Conservation (phyloP, 2,329 filamentous ascomycete species). For the Hymenoscyphus linearis region DNA sequence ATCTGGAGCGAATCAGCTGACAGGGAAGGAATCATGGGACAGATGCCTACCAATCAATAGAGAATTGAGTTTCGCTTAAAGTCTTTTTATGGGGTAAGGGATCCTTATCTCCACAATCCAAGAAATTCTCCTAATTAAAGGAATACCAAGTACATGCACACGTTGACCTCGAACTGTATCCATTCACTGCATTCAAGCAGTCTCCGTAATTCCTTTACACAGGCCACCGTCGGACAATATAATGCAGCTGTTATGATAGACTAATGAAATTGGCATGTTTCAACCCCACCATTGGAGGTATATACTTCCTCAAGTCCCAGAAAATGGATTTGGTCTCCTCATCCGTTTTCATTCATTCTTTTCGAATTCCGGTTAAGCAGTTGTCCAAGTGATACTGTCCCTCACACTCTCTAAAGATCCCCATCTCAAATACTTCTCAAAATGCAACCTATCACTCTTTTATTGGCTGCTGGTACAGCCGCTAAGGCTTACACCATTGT, state of each 20-base stretch:
- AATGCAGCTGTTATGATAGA: not conserved
- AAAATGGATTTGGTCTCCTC: not conserved
- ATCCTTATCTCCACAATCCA: not conserved
- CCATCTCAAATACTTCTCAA: not conserved
- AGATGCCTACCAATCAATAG: no score
- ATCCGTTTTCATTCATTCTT: not conserved
- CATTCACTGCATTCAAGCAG: not conserved
- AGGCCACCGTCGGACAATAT: not conserved
- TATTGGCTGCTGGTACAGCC: not conserved
- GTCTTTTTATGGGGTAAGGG: not conserved
- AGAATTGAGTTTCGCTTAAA: not conserved
- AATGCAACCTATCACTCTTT: not conserved
- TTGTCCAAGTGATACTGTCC: not conserved
- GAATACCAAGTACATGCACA: not conserved
- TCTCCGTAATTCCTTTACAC: not conserved
- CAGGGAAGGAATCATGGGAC: no score
- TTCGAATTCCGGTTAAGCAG: not conserved
- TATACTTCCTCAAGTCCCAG: not conserved
- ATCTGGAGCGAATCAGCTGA: no score
- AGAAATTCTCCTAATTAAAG: not conserved
- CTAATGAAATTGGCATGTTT: not conserved
- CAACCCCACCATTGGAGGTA: not conserved
- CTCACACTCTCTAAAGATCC: not conserved
- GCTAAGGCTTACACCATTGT: conserved; percentile 3
- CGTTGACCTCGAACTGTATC: not conserved